These are phyloP conservation scores for Sporothrix curviconia DNA, from an alignment of 2,329 filamentous ascomycete species.

Conservation along the genomic window DNA sequence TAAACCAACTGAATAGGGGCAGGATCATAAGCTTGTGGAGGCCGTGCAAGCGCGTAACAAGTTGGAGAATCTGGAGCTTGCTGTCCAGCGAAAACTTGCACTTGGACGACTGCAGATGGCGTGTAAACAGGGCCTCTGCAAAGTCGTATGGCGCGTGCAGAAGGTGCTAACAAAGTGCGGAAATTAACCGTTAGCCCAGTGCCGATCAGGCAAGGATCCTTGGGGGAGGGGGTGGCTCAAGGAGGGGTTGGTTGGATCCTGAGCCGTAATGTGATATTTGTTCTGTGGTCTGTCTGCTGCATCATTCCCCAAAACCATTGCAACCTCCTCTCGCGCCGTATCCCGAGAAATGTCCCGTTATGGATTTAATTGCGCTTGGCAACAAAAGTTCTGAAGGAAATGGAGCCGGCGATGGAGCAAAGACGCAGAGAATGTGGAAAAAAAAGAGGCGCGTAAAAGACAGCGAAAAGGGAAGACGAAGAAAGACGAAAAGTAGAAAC, in stretches of 20 bases:
- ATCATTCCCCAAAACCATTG: background rate
- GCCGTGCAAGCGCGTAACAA: constrained; percentile 85
- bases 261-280: too few relatives aligned
- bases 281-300: background rate
- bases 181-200: constrained; percentile 7
- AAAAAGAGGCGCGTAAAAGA: background rate
- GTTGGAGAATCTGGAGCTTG: constrained; percentile 66
- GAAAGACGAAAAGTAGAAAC: constrained; percentile 1
- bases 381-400: background rate
- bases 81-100: constrained; percentile 81
- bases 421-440: background rate
- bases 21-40: constrained; percentile 88
- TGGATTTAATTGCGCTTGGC: background rate
- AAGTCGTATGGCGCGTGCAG: constrained; percentile 93
- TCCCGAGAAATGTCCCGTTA: background rate
- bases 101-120: constrained; percentile 83
- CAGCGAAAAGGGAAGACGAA: background rate
- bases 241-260: background rate
- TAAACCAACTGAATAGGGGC: constrained; percentile 90
- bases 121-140: constrained; percentile 80
- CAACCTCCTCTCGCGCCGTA: background rate
- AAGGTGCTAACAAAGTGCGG: constrained; percentile 49
- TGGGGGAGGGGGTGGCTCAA: background rate
- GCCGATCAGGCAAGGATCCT: too few relatives aligned
- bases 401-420: background rate